phyloP scores from a whole-genome alignment of 2,329 filamentous ascomycete genomes.

The Phialemoniopsis sp. region DNA sequence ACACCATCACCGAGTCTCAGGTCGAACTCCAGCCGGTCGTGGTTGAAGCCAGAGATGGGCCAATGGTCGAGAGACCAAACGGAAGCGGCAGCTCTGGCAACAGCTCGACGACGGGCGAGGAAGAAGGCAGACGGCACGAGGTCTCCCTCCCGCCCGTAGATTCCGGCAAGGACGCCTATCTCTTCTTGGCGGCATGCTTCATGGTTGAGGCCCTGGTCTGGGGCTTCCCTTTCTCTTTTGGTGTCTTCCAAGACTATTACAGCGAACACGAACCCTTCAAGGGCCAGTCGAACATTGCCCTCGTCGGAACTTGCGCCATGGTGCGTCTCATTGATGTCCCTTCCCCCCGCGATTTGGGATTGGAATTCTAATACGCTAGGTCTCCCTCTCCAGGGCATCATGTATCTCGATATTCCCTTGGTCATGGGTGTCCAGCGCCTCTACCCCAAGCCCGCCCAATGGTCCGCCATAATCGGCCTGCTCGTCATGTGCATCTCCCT shows the following conservation, averaged over 20 bases:
- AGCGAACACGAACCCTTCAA: constrained; percentile 53
- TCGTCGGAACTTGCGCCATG: constrained; percentile 62
- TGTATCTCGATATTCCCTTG: constrained; percentile 50
- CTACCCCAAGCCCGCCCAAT: constrained; percentile 33
- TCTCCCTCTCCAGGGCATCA: constrained; percentile 35
- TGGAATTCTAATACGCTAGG: too few species aligned
- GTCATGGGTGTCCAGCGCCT: constrained; percentile 40
- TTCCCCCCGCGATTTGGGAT: too few species aligned
- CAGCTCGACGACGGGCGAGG: neutral
- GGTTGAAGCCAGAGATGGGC: too few species aligned
- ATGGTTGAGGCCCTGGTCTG: constrained; percentile 49
- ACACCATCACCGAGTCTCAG: too few species aligned
- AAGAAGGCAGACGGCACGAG: constrained; percentile 6
- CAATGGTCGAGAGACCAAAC: too few species aligned
- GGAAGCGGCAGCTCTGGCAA: too few species aligned
- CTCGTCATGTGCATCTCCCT: constrained; percentile 48
- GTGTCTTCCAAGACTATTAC: constrained; percentile 70
- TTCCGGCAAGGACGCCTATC: constrained; percentile 29
- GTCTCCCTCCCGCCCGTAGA: constrained; percentile 27
- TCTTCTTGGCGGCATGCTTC: constrained; percentile 45
- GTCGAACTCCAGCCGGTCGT: too few species aligned
- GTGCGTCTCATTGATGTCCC: constrained; percentile 19
- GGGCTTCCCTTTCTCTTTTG: constrained; percentile 65
- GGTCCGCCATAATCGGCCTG: constrained; percentile 39
- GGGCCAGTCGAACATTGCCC: constrained; percentile 48